phyloP scores from a whole-genome alignment of 2,329 filamentous ascomycete genomes.

The Claviceps pazoutovae region DNA sequence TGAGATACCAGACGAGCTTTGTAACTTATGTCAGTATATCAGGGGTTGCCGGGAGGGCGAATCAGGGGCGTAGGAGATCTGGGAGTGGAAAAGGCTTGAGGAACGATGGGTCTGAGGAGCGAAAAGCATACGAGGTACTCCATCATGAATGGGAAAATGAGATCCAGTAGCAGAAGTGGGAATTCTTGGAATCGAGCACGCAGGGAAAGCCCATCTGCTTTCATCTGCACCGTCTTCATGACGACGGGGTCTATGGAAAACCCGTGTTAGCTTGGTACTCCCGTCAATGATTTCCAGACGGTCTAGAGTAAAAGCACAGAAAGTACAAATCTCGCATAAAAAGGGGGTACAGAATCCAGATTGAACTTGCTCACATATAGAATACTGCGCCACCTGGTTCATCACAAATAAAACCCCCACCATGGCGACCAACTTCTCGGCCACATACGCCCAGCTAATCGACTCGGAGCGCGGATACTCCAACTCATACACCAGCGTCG shows the following conservation, averaged over 20 bases:
- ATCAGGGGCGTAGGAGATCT: too few relatives aligned
- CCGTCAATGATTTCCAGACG: neutral
- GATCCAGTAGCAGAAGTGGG: constrained; percentile 60
- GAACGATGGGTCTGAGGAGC: neutral
- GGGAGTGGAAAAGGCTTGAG: too few relatives aligned
- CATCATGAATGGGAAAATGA: constrained; percentile 67
- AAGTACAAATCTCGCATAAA: neutral
- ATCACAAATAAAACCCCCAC: constrained; percentile 64
- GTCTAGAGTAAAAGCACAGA: neutral
- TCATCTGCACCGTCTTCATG: constrained; percentile 50
- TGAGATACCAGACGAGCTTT: constrained; percentile 59
- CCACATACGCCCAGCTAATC: constrained; percentile 62
- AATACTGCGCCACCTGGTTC: constrained; percentile 64
- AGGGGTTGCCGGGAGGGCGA: too few relatives aligned
- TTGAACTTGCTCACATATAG: constrained; percentile 38
- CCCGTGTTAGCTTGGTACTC: constrained; percentile 3
- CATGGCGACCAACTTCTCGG: constrained; percentile 56
- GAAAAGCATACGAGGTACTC: constrained; percentile 45
- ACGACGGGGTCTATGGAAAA: constrained; percentile 47
- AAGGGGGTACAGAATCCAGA: neutral
- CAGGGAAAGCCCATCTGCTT: constrained; percentile 49
- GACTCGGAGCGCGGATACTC: constrained; percentile 56
- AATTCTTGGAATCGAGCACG: constrained; percentile 50
- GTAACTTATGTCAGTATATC: neutral
- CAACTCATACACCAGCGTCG: constrained; percentile 66